Conservation (phyloP, 2,329 filamentous ascomycete genomes). For the Emergomyces africanus region DNA sequence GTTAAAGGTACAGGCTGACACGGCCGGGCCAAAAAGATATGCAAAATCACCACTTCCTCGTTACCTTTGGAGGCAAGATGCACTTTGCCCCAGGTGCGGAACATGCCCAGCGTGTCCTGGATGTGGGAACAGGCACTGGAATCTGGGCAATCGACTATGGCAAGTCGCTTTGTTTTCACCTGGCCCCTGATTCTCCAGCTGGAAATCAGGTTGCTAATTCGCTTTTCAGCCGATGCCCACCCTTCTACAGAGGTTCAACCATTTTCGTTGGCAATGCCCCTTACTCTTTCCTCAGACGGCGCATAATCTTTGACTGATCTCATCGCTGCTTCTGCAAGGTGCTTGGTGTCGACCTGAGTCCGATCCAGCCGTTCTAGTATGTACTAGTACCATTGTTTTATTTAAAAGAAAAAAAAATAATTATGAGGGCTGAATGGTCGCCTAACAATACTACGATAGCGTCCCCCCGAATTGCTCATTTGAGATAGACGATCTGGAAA, state of each 20-base stretch:
- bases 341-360: conserved; percentile 16
- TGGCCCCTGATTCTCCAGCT: conserved; percentile 12
- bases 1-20: neutral
- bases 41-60: conserved; percentile 18
- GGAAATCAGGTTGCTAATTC: neutral
- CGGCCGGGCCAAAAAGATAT: neutral
- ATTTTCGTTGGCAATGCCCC: neutral
- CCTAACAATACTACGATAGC: conserved; percentile 1
- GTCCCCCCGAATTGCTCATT: conserved; percentile 32
- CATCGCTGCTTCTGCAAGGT: conserved; percentile 5
- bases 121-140: conserved; percentile 26
- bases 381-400: neutral
- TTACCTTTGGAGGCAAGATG: conserved; percentile 17
- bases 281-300: neutral
- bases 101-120: conserved; percentile 14
- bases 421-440: neutral
- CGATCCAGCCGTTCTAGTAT: conserved; percentile 14
- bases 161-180: conserved; percentile 17
- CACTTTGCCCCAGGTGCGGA: conserved; percentile 17
- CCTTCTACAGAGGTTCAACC: conserved; percentile 3
- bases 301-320: neutral
- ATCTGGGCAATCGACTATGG: conserved; percentile 26
- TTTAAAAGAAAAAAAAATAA: no score
- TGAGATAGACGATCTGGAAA: conserved; percentile 32
- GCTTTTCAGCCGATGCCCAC: conserved; percentile 1